A percentile compares a stretch with the other conserved stretches of the same genome.
phyloP scores from a whole-genome alignment of 2,329 filamentous ascomycete species.

The Monosporascus sp. region DNA sequence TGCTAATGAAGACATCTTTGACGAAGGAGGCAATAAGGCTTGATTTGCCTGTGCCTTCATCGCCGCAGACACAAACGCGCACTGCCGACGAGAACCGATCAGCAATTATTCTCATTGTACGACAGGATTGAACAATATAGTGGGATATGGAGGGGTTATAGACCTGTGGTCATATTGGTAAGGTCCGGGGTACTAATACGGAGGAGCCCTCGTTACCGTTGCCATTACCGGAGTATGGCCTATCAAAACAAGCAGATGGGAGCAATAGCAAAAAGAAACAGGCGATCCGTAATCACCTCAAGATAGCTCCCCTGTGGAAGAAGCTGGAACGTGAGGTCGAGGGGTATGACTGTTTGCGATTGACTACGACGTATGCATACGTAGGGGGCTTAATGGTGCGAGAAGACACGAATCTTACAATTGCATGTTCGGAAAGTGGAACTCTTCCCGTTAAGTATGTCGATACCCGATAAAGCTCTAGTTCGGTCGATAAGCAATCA shows the following conservation, averaged over 20 bases:
- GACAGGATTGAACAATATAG: background rate
- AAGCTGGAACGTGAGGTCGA: no score
- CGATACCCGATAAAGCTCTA: no score
- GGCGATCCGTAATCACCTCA: background rate
- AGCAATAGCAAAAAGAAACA: background rate
- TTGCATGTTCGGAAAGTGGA: no score
- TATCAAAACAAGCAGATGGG: background rate
- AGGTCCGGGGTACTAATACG: background rate
- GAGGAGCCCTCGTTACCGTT: background rate
- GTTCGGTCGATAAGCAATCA: no score
- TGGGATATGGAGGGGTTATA: background rate
- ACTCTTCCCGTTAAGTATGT: no score
- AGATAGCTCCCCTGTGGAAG: background rate
- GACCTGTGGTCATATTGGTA: slow-evolving; percentile 10
- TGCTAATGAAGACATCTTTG: slow-evolving; percentile 92
- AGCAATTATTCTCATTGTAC: background rate
- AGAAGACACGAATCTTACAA: no score
- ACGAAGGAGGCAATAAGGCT: slow-evolving; percentile 92
- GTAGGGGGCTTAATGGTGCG: no score
- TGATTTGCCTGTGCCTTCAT: slow-evolving; percentile 92
- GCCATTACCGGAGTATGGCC: background rate
- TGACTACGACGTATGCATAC: no score
- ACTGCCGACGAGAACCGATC: slow-evolving; percentile 40
- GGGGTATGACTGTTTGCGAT: no score
- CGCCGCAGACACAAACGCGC: slow-evolving; percentile 92